Percentiles rank a stretch among this genome's conserved stretches.
Evolutionary conservation across 306 rosid species (phyloP).

Genomic region (Acmispon strigosus): DNA sequence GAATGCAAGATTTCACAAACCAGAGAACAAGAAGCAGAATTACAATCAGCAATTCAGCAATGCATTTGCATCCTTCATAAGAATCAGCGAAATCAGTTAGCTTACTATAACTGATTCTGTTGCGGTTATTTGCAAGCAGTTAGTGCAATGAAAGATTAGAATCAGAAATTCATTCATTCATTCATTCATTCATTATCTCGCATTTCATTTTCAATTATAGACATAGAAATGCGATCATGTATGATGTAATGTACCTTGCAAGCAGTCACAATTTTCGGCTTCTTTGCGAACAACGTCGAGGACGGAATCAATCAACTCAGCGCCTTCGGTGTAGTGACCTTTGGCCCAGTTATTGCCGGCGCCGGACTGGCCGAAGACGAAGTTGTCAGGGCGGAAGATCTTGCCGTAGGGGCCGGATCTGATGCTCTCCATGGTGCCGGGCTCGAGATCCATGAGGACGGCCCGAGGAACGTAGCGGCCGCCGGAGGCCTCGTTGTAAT

Average conservation of each 20-base stretch:
- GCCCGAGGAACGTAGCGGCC: constrained; percentile 33
- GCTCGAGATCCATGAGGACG: constrained; percentile 37
- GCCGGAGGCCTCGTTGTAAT: constrained; percentile 28
- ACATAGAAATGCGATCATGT: too few species aligned
- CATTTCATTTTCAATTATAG: too few species aligned
- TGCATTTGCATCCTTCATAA: too few species aligned
- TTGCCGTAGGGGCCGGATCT: constrained; percentile 35
- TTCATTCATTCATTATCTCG: too few species aligned
- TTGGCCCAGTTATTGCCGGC: constrained; percentile 78
- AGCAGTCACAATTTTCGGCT: constrained; percentile 40
- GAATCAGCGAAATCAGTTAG: too few species aligned
- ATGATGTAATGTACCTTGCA: constrained; percentile 11
- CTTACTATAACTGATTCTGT: too few species aligned
- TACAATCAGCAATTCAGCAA: too few species aligned
- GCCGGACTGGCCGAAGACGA: constrained; percentile 35
- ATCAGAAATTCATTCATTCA: too few species aligned
- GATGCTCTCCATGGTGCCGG: constrained; percentile 37
- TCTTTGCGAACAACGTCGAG: constrained; percentile 40
- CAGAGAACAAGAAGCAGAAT: too few species aligned
- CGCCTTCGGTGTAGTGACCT: constrained; percentile 38
- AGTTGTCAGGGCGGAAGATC: constrained; percentile 34
- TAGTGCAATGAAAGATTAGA: too few species aligned
- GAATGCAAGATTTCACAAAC: not conserved
- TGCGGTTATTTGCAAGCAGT: too few species aligned
- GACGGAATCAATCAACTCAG: constrained; percentile 31